A percentile compares a stretch with the other conserved stretches of the same genome.
These are phyloP conservation scores for Beta vulgaris DNA, from an alignment of 148 eudicot genomes.

Conservation along the genomic window DNA sequence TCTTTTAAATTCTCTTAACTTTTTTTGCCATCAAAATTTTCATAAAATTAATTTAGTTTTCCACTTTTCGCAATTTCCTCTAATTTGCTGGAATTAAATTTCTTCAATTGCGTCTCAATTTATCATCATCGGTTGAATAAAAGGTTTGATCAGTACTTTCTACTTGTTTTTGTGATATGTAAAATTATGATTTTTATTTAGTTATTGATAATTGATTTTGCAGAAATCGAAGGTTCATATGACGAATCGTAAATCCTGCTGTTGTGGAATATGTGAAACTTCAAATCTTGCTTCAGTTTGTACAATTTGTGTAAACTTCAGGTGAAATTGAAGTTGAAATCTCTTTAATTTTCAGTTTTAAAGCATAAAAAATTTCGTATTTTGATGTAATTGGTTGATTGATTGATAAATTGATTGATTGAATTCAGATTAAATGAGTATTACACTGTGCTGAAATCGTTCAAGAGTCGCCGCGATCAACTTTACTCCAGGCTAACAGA, in stretches of 20 bases:
- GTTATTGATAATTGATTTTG: neutral
- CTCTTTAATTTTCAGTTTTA: slow-evolving; percentile 6
- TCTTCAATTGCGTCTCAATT: neutral
- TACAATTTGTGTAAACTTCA: slow-evolving; percentile 63
- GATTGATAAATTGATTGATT: slow-evolving; percentile 21
- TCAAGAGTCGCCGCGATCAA: slow-evolving; percentile 64
- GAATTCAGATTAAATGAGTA: slow-evolving; percentile 76
- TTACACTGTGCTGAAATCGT: slow-evolving; percentile 50
- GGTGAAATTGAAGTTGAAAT: slow-evolving; percentile 37
- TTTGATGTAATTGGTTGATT: neutral
- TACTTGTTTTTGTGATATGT: neutral
- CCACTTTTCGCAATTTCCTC: neutral
- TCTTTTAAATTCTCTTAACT: neutral
- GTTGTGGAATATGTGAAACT: slow-evolving; percentile 72
- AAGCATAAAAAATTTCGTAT: neutral
- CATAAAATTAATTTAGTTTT: neutral
- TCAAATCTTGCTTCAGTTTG: slow-evolving; percentile 74
- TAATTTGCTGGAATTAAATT: neutral
- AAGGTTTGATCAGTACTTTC: neutral
- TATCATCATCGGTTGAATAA: neutral
- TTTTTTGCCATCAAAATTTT: neutral
- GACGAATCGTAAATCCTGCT: slow-evolving; percentile 46
- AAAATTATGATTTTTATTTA: neutral
- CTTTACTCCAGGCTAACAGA: slow-evolving; percentile 59
- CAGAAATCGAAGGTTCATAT: slow-evolving; percentile 16